Conservation (phyloP, 2,329 filamentous ascomycete genomes). For the Ascochyta clinopodiicola region DNA sequence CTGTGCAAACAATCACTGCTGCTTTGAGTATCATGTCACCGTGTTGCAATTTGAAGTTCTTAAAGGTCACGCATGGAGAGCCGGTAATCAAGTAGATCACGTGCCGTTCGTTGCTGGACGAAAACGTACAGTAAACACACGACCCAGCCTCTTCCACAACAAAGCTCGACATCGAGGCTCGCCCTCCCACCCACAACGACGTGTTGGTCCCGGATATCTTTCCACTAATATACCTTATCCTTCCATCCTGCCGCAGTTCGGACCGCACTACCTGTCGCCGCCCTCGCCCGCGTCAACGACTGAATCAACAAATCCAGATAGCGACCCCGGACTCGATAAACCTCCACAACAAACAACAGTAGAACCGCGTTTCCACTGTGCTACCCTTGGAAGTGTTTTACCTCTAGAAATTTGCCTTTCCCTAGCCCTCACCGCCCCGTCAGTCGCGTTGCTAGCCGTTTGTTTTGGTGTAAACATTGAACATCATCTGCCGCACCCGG, state of each 20-base stretch:
- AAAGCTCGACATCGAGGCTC: slow-evolving; percentile 29
- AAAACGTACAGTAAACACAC: slow-evolving; percentile 27
- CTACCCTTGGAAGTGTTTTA: background rate
- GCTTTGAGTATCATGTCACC: background rate
- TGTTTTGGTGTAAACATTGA: slow-evolving; percentile 47
- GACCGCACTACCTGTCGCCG: slow-evolving; percentile 15
- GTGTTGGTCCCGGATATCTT: slow-evolving; percentile 28
- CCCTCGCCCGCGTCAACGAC: slow-evolving; percentile 11
- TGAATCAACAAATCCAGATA: slow-evolving; percentile 1
- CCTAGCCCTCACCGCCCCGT: slow-evolving; percentile 2
- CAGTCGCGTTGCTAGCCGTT: slow-evolving; percentile 25
- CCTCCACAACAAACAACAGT: slow-evolving; percentile 24
- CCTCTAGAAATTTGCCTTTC: background rate
- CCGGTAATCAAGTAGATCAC: slow-evolving; percentile 1
- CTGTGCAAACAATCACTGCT: background rate
- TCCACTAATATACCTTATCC: slow-evolving; percentile 19
- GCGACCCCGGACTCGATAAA: slow-evolving; percentile 1
- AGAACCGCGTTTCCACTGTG: slow-evolving; percentile 4
- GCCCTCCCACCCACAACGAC: slow-evolving; percentile 25
- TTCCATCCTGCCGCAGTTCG: slow-evolving; percentile 16
- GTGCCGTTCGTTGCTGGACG: slow-evolving; percentile 5
- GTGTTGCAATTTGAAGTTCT: background rate
- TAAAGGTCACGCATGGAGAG: background rate
- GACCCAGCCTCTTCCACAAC: slow-evolving; percentile 29
- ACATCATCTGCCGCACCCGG: slow-evolving; percentile 19